These are phyloP conservation scores for Vigna hirtella DNA, from an alignment of 306 rosid species.

Conservation along the genomic window DNA sequence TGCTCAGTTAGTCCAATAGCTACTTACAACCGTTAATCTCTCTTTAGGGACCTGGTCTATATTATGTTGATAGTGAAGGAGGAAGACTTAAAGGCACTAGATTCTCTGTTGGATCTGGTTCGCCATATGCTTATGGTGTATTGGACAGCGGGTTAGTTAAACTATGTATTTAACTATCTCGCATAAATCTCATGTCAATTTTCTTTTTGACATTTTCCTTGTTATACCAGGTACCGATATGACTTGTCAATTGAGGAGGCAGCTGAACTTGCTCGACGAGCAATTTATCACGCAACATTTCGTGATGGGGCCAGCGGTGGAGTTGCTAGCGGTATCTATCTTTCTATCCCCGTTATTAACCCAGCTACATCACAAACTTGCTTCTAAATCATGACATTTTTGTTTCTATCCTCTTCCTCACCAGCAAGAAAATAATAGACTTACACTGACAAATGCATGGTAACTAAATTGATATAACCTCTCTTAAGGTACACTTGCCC, in stretches of 20 bases:
- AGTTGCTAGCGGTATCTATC: constrained; percentile 82
- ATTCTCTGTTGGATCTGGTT: constrained; percentile 98
- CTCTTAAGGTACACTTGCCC: constrained; percentile 2
- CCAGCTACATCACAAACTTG: constrained; percentile 9
- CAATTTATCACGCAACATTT: constrained; percentile 95
- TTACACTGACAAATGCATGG: neutral
- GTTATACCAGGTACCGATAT: constrained; percentile 61
- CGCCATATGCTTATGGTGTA: constrained; percentile 98
- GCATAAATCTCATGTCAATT: neutral
- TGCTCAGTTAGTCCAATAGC: constrained; percentile 6
- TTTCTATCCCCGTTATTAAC: neutral
- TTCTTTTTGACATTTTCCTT: constrained; percentile 33
- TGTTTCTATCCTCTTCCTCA: neutral
- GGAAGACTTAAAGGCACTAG: constrained; percentile 94
- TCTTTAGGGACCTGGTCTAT: constrained; percentile 91
- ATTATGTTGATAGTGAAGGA: constrained; percentile 96
- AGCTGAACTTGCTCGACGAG: constrained; percentile 82
- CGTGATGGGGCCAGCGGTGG: constrained; percentile 99
- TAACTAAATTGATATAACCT: neutral
- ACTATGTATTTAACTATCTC: constrained; percentile 17
- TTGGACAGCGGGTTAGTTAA: constrained; percentile 76
- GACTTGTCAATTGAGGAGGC: constrained; percentile 88
- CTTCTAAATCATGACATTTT: constrained; percentile 20
- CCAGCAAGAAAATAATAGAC: neutral
- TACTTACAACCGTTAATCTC: constrained; percentile 4